Conservation (phyloP, 2,329 filamentous ascomycete genomes). For the Pseudophaeomoniella oleicola region DNA sequence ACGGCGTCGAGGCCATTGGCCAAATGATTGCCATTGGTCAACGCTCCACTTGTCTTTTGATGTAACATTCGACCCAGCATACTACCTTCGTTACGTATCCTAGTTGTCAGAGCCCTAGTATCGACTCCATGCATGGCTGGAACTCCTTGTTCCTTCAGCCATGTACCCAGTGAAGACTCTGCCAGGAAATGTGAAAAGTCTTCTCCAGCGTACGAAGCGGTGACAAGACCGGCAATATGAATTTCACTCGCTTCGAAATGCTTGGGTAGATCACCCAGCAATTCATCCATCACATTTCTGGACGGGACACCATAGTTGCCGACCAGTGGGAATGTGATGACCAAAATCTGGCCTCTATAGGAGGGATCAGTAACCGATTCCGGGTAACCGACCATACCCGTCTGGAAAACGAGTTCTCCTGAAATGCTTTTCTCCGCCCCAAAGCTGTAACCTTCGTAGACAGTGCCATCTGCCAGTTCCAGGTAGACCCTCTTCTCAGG, state of each 20-base stretch:
- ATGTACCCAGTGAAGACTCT: slow-evolving; percentile 74
- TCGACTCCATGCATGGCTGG: slow-evolving; percentile 93
- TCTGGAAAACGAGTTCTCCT: slow-evolving; percentile 97
- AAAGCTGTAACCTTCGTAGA: slow-evolving; percentile 92
- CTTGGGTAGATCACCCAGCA: slow-evolving; percentile 73
- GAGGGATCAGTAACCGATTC: slow-evolving; percentile 85
- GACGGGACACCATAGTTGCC: slow-evolving; percentile 97
- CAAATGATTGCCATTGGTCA: slow-evolving; percentile 24
- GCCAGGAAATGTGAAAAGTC: slow-evolving; percentile 92
- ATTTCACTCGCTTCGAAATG: slow-evolving; percentile 90
- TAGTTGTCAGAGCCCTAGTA: slow-evolving; percentile 85
- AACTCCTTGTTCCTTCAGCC: slow-evolving; percentile 90
- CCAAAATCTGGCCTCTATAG: slow-evolving; percentile 85
- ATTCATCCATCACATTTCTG: slow-evolving; percentile 66
- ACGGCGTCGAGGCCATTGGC: slow-evolving; percentile 16
- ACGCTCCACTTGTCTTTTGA: slow-evolving; percentile 35
- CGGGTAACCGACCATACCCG: slow-evolving; percentile 97
- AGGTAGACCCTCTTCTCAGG: slow-evolving; percentile 59
- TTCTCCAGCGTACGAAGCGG: slow-evolving; percentile 84
- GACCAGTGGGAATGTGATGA: slow-evolving; percentile 88
- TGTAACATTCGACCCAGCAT: slow-evolving; percentile 87
- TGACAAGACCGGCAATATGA: slow-evolving; percentile 82
- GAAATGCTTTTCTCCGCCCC: slow-evolving; percentile 88
- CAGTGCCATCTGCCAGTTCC: slow-evolving; percentile 80
- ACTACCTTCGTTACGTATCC: slow-evolving; percentile 83